phyloP scores from a whole-genome alignment of 2,329 filamentous ascomycete genomes.

The Sporothrix luriei region DNA sequence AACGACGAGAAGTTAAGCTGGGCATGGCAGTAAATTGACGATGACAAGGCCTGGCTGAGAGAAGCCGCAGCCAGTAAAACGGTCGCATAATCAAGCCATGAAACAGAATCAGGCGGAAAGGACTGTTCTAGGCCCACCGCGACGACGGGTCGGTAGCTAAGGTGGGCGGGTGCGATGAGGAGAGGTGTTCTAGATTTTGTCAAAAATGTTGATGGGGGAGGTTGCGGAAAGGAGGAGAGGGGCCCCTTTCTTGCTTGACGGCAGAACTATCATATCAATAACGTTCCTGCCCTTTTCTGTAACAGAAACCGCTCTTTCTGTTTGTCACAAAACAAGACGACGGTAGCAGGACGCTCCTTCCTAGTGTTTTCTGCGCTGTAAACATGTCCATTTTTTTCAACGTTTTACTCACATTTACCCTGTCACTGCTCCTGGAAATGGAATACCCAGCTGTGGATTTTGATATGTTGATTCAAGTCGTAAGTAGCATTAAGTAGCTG shows the following conservation, averaged over 20 bases:
- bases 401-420: neutral
- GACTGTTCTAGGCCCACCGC: neutral
- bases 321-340: neutral
- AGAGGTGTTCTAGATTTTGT: neutral
- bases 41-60: neutral
- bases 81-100: constrained; percentile 23
- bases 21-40: neutral
- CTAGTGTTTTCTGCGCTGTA: neutral
- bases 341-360: neutral
- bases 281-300: neutral
- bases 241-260: too few relatives aligned
- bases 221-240: neutral
- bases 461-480: neutral
- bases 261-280: too few relatives aligned
- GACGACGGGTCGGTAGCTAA: neutral
- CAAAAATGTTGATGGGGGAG: neutral
- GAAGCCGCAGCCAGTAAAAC: constrained; percentile 13
- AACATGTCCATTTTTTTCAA: neutral
- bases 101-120: neutral
- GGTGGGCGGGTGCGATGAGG: neutral
- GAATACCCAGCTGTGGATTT: too few relatives aligned
- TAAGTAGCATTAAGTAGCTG: neutral
- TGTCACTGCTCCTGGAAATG: too few relatives aligned
- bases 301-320: neutral
- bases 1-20: neutral